These are phyloP conservation scores for Amauroascus niger DNA, from an alignment of 2,329 filamentous ascomycete species.

Conservation along the genomic window DNA sequence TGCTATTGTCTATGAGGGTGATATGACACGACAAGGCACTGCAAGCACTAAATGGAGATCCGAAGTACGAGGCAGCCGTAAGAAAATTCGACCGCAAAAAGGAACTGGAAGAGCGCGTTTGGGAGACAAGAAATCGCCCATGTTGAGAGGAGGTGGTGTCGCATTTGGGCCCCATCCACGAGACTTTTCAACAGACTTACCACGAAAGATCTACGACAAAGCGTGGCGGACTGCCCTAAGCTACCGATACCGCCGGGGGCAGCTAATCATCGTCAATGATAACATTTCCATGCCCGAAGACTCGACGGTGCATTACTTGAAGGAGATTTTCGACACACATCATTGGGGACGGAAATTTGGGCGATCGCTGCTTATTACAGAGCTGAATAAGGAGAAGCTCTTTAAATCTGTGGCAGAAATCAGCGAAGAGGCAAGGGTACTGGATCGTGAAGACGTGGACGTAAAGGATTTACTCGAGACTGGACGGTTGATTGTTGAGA, in stretches of 20 bases:
- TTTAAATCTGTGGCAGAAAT: slow-evolving; percentile 56
- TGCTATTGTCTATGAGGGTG: slow-evolving; percentile 85
- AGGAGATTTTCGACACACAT: slow-evolving; percentile 60
- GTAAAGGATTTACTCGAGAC: slow-evolving; percentile 89
- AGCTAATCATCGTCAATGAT: slow-evolving; percentile 76
- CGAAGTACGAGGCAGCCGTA: slow-evolving; percentile 73
- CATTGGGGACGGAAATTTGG: slow-evolving; percentile 58
- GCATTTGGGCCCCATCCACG: slow-evolving; percentile 81
- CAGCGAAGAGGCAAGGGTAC: slow-evolving; percentile 57
- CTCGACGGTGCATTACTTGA: slow-evolving; percentile 48
- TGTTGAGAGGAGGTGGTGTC: slow-evolving; percentile 77
- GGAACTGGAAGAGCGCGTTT: slow-evolving; percentile 70
- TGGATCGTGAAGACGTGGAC: slow-evolving; percentile 71
- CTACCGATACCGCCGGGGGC: slow-evolving; percentile 78
- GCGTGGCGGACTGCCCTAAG: slow-evolving; percentile 91
- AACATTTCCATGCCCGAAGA: slow-evolving; percentile 56
- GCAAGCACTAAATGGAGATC: slow-evolving; percentile 70
- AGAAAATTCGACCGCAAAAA: slow-evolving; percentile 80
- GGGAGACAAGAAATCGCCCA: slow-evolving; percentile 71
- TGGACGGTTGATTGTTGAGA: slow-evolving; percentile 78
- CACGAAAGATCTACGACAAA: slow-evolving; percentile 84
- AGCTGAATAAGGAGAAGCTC: slow-evolving; percentile 50
- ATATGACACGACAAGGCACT: slow-evolving; percentile 76
- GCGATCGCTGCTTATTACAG: slow-evolving; percentile 66
- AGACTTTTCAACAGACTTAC: slow-evolving; percentile 77